phyloP scores from a whole-genome alignment of 1,284 basidiomycete genomes.

The Ustilago curta region DNA sequence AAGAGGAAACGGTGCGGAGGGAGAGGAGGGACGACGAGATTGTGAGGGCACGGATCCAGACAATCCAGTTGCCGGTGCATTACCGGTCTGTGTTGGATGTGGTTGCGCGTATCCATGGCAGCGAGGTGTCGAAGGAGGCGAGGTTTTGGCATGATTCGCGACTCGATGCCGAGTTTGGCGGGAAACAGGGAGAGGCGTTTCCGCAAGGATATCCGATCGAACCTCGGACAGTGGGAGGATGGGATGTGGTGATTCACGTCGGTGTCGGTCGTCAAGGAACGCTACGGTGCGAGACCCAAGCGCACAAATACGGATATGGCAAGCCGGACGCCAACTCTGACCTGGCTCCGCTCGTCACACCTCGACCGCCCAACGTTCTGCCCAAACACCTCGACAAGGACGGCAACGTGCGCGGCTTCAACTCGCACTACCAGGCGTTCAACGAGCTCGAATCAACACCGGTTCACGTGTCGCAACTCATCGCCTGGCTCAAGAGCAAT shows the following conservation, averaged over 20 bases:
- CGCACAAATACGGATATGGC: constrained; percentile 42
- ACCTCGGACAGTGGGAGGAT: background rate
- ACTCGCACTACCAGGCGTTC: constrained; percentile 28
- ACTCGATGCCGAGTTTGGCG: constrained; percentile 19
- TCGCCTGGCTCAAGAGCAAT: constrained; percentile 15
- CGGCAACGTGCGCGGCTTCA: constrained; percentile 30
- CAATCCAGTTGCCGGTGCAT: constrained; percentile 43
- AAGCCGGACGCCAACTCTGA: constrained; percentile 24
- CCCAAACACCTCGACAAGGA: constrained; percentile 16
- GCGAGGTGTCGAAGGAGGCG: background rate
- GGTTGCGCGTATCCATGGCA: constrained; percentile 36
- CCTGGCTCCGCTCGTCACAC: constrained; percentile 15
- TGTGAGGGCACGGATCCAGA: constrained; percentile 32
- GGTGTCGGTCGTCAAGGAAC: constrained; percentile 37
- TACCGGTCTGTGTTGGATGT: constrained; percentile 43
- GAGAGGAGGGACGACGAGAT: background rate
- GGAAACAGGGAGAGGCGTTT: constrained; percentile 1
- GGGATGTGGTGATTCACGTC: constrained; percentile 49
- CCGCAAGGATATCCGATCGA: constrained; percentile 35
- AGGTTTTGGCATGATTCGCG: constrained; percentile 39
- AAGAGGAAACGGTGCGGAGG: background rate
- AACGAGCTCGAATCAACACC: constrained; percentile 11
- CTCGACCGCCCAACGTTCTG: background rate
- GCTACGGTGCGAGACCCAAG: constrained; percentile 43
- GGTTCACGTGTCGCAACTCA: constrained; percentile 21